Base-by-base conservation (phyloP, 805 yeast species). In the Ogataea methanolica region DNA sequence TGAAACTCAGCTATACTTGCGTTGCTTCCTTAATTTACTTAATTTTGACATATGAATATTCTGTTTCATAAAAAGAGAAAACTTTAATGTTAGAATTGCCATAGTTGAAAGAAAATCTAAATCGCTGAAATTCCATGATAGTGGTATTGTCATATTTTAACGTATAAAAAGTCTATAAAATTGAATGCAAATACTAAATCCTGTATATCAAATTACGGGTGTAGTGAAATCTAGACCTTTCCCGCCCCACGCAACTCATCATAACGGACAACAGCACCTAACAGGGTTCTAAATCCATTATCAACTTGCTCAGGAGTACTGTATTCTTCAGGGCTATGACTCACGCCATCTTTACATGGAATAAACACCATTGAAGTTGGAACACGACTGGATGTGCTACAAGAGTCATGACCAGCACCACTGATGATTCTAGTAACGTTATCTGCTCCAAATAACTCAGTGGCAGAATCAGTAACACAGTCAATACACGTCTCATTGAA, bases 351-450 rank as follows among this genome's bases (percentile, higher is more conserved):
- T 53, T 68, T 75, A 31, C 84, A 76, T 7, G 91, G 90, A 56
- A 83, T 79, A 60, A 84, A 84, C 33, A 84, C 78, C 89, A 84
- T 84, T 2, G 88, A 77, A 0, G 90, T 83, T 37, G 91, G 90
- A 37, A 78, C 75, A 41, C 72, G 69, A 6, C 67, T 56, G 8
- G 78, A 71, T 2, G 85, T 79, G 21, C 76, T 72, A 55, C 88
- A 81, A 7, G 87, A 80, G 58, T 84, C 91, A 54, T 84, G 91
- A 11, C 87, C 88, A 5, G 90, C 88, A 29, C 91, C 89, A 53
- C 85, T 78, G 41, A 75, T 73, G 44, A 82, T 80, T 36, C 68
- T 72, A 37, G 71, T 65, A 11, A 70, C 67, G 36, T 70, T 60
- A 2, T 68, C 73, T 23, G 66, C 63, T 1, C 82, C 81, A 47